Percentiles rank a stretch among this genome's conserved stretches.
Conservation (phyloP, 1,284 basidiomycete species). For the Anthracocystis setariae region DNA sequence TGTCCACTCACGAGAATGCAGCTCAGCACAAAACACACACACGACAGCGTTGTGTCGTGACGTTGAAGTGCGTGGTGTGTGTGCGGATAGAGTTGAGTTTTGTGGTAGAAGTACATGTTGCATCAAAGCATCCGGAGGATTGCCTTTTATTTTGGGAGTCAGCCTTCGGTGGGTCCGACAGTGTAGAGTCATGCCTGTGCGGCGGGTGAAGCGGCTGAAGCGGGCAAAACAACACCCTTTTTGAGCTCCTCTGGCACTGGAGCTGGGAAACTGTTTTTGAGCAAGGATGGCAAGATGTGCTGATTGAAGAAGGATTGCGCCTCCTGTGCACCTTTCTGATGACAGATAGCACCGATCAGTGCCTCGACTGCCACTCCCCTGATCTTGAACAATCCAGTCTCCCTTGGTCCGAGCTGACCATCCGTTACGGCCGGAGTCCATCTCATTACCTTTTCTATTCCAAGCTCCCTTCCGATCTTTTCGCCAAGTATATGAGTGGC, state of each 20-base stretch:
- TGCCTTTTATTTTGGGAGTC: slow-evolving; percentile 6
- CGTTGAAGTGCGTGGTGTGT: neutral
- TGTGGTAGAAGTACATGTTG: slow-evolving; percentile 43
- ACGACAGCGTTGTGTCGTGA: no score
- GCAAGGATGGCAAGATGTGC: slow-evolving; percentile 26
- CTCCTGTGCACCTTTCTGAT: slow-evolving; percentile 45
- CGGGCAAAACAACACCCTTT: slow-evolving; percentile 5
- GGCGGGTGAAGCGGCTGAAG: neutral
- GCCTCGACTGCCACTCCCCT: slow-evolving; percentile 66
- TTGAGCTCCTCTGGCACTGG: slow-evolving; percentile 35
- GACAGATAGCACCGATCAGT: slow-evolving; percentile 66
- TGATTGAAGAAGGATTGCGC: slow-evolving; percentile 35
- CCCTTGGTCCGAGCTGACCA: slow-evolving; percentile 48
- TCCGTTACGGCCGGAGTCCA: slow-evolving; percentile 63
- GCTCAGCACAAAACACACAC: no score
- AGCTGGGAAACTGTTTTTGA: slow-evolving; percentile 34
- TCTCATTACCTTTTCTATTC: slow-evolving; percentile 65
- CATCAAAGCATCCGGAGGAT: slow-evolving; percentile 10
- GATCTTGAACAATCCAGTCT: slow-evolving; percentile 65
- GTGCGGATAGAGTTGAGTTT: slow-evolving; percentile 1
- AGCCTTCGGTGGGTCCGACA: neutral
- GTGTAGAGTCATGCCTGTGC: slow-evolving; percentile 4
- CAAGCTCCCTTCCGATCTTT: slow-evolving; percentile 52
- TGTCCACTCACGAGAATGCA: no score
- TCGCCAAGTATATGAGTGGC: slow-evolving; percentile 60